These are phyloP conservation scores for Phytophthora kernoviae DNA, from an alignment of 352 stramenopile genomes.

Conservation along the genomic window DNA sequence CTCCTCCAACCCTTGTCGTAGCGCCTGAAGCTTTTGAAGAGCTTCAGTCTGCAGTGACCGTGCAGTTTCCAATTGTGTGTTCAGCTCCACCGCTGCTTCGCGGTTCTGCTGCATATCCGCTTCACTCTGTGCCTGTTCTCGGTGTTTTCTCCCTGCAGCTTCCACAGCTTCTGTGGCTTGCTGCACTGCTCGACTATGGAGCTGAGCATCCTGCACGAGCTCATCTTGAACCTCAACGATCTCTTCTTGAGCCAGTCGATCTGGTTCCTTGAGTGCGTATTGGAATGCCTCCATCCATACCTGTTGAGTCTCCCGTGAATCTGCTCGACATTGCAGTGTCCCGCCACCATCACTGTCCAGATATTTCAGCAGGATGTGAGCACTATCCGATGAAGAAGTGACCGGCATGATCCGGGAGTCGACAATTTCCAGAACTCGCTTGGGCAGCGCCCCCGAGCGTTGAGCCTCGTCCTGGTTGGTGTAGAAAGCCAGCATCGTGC, in stretches of 20 bases:
- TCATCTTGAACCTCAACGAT: constrained; percentile 73
- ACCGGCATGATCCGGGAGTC: constrained; percentile 33
- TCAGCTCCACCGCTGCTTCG: constrained; percentile 26
- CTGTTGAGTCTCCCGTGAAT: constrained; percentile 58
- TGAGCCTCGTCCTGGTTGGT: constrained; percentile 52
- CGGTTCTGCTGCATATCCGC: constrained; percentile 36
- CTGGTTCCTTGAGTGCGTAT: constrained; percentile 69
- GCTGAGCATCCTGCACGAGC: constrained; percentile 41
- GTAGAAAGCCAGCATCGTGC: constrained; percentile 79
- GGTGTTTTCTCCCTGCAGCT: constrained; percentile 31
- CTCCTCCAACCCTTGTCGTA: constrained; percentile 31
- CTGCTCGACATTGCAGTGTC: constrained; percentile 58
- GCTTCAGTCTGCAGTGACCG: constrained; percentile 37
- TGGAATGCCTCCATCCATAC: constrained; percentile 66
- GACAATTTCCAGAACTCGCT: constrained; percentile 67
- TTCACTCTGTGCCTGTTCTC: constrained; percentile 40
- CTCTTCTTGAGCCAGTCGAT: constrained; percentile 76
- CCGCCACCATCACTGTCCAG: constrained; percentile 32
- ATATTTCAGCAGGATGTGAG: constrained; percentile 34
- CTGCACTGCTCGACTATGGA: constrained; percentile 48
- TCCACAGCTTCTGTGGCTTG: constrained; percentile 53
- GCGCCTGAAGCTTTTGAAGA: constrained; percentile 23
- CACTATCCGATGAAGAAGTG: constrained; percentile 6
- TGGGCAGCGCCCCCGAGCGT: constrained; percentile 41
- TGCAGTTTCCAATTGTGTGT: constrained; percentile 36